A percentile compares a stretch with the other conserved stretches of the same genome.
phyloP scores from a whole-genome alignment of 2,329 filamentous ascomycete species.

The Fusarium verticillioides region DNA sequence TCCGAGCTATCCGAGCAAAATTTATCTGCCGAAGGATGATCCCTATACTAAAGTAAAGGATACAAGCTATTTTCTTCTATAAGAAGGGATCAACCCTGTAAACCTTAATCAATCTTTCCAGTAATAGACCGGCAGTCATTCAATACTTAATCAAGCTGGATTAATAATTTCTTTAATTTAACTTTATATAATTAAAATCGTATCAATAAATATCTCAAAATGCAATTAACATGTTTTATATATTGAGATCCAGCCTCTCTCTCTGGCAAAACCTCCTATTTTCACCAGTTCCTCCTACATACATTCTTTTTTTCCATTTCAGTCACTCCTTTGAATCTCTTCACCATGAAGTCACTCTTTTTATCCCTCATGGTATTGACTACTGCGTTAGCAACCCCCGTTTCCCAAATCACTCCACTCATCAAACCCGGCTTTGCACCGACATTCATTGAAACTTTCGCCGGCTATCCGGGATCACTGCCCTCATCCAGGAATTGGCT shows the following conservation, averaged over 20 bases:
- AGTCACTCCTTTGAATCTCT: neutral
- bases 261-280: fast-evolving
- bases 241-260: too few species aligned
- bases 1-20: neutral
- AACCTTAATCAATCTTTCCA: too few species aligned
- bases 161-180: neutral
- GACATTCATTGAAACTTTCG: neutral
- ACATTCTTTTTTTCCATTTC: neutral
- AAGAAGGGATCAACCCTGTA: neutral
- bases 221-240: too few species aligned
- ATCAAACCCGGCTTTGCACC: neutral
- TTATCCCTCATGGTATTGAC: neutral
- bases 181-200: neutral
- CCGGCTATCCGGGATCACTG: neutral
- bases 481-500: neutral
- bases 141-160: too few species aligned
- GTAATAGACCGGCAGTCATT: too few species aligned
- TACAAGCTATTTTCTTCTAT: too few species aligned
- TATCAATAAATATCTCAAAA: too few species aligned
- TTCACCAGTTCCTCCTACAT: too few species aligned
- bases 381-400: neutral
- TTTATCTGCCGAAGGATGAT: neutral
- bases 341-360: neutral
- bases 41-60: neutral
- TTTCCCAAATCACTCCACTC: neutral